Evolutionary conservation across 345 rosid species (phyloP), one percentile per base, ranked within the genome.

Genomic region (Mercurialis annua): DNA sequence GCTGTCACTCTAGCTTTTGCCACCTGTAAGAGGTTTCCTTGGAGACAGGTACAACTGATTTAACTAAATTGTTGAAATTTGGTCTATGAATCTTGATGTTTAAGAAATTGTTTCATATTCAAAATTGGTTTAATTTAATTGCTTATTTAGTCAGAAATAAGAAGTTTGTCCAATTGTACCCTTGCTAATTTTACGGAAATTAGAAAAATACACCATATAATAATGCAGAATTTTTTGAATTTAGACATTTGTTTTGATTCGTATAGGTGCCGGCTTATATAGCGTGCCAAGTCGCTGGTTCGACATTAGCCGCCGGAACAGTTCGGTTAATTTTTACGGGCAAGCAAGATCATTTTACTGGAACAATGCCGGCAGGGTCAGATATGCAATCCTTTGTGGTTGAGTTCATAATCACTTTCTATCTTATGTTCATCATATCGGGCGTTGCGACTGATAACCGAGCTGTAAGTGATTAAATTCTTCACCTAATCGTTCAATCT

Each of bases 1-100:
- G 90, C 98, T 6, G 97, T 93, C 76, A 93, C 98, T 61, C 76
- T 90, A 30, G 98, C 98, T 68, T 89, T 89, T 46, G 98, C 98
- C 17, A 72, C 89, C 51, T 83, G 86, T 83, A 83, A 80, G 46
- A 83, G 96, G 59, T 93, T 93, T 70, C 97, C 98, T 10, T 71
- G 84, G 71, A 90, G 81, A 80, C 96, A 86, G 86, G 97, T 86
- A 59, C 31, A 3, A 61, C 18, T 9, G 5, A 23, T 42, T 10
- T 4, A 26, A 12, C 43, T n/a, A 51, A 3, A 16, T 14, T 6
- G 52, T 38, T 50, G 42, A 40, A 38, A 68, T 23, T 68, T 0
- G 56, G 36, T 59, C 2, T 48, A 23, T 4, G 27, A 20, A 46
- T n/a, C 56, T 46, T 15, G 55, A 68, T 15, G 57, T 47, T 4